Base-by-base conservation (phyloP, 352 stramenopile species). In the Pythium rhizo-oryzae region DNA sequence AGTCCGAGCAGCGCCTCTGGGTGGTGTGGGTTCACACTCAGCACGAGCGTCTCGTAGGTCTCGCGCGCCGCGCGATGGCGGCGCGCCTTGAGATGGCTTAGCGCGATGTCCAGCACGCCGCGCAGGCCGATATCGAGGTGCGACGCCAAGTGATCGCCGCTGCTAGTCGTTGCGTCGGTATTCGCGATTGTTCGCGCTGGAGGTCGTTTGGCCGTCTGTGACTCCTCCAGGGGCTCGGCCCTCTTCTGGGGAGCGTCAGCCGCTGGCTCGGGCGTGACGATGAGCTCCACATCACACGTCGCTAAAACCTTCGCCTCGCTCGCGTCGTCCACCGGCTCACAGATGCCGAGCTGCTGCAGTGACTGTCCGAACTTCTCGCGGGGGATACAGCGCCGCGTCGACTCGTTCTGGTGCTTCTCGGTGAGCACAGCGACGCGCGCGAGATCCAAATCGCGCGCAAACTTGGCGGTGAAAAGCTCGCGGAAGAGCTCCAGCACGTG, bases 31-130 rank as follows among this genome's bases (percentile, higher is more conserved):
- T 89, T 79, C 21, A 62, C 30, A 3, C 65, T 50, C 9, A 89
- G 62, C 49, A 92, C 66, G 15, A 89, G 63, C 9, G 73, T 70
- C 33, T 71, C 75, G 61, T 83, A 88, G 43, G 84, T 59, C 28
- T 88, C 80, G 8, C 74, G 67, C 0, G 84, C 84, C 19, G 74
- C 69, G 43, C 80, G 73, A 46, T 83, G 84, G 43, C 80, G 87
- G 30, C 63, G 71, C 44, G 79, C 71, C 62, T 82, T 75, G 62
- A 90, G 75, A 15, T 86, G 62, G 11, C n/a, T 58, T 1, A 71
- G 58, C 8, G 81, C 84, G 2, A 87, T 60, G 33, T 82, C 65
- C 43, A 92, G 67, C 33, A 72, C 41, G 1, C 24, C 28, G 13
- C 70, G 59, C 16, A 87, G 58, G 11, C 70, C 72, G 19, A 63